phyloP scores from a whole-genome alignment of 192 early-diverging fungal species.

The Backusella macrospora region DNA sequence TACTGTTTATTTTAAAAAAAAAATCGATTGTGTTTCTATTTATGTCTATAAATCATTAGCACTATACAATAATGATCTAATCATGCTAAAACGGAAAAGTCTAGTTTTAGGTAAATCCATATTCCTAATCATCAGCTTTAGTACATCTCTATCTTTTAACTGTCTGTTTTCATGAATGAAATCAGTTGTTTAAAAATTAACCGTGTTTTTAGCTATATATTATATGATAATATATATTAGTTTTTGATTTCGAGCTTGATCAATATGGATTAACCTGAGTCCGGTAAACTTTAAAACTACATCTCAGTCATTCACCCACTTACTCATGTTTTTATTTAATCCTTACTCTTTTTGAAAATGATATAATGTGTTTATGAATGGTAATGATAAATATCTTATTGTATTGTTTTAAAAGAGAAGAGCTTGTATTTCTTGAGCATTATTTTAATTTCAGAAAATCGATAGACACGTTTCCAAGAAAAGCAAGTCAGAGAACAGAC shows the following conservation, averaged over 20 bases:
- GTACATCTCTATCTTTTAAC: neutral
- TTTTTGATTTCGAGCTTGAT: neutral
- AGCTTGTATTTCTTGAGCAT: neutral
- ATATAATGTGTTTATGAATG: conserved; percentile 3
- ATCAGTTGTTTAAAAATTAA: too few relatives aligned
- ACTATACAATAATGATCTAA: neutral
- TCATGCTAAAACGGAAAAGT: neutral
- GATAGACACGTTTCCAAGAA: conserved; percentile 12
- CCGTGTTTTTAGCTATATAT: neutral
- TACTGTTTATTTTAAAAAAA: neutral
- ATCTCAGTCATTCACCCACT: neutral
- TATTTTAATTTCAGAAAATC: conserved; percentile 2
- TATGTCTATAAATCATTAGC: neutral
- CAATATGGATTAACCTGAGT: neutral
- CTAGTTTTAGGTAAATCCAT: neutral
- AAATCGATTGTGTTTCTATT: neutral
- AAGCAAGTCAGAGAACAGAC: neutral
- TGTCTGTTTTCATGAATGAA: neutral
- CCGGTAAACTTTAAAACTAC: neutral
- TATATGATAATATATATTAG: neutral
- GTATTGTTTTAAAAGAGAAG: neutral
- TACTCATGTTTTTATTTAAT: neutral
- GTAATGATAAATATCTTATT: neutral
- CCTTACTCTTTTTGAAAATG: too few relatives aligned
- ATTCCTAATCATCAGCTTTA: neutral